phyloP scores from a whole-genome alignment of 768 basidiomycete genomes.

The Suillus bovinus region DNA sequence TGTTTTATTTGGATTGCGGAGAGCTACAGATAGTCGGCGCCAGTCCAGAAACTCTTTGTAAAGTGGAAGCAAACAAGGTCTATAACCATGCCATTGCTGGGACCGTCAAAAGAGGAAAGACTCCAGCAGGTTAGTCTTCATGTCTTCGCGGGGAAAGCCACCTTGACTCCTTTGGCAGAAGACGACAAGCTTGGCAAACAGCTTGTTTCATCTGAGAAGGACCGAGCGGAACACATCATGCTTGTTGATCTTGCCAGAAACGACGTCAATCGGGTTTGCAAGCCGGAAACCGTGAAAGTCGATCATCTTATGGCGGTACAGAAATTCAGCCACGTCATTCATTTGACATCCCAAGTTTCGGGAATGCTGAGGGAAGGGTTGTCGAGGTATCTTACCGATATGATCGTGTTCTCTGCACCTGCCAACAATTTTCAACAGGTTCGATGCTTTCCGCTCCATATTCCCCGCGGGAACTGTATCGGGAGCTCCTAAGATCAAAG shows the following conservation, averaged over 20 bases:
- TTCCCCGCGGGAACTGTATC: constrained; percentile 99
- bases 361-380: constrained; percentile 79
- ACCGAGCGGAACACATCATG: constrained; percentile 98
- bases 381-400: constrained; percentile 58
- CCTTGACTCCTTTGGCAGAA: constrained; percentile 54
- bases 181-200: constrained; percentile 76
- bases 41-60: constrained; percentile 96
- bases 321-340: constrained; percentile 98
- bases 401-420: not conserved
- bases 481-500: constrained; percentile 98
- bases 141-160: constrained; percentile 7
- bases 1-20: constrained; percentile 97
- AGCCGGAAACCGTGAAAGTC: constrained; percentile 93
- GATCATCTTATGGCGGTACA: constrained; percentile 93
- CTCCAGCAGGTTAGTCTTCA: constrained; percentile 67
- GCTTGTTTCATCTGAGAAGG: constrained; percentile 85
- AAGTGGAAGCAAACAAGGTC: constrained; percentile 88
- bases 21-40: constrained; percentile 96
- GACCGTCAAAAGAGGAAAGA: constrained; percentile 86
- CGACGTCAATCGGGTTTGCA: constrained; percentile 97
- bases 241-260: constrained; percentile 97
- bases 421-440: constrained; percentile 47
- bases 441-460: constrained; percentile 98
- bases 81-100: constrained; percentile 99
- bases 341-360: constrained; percentile 93